Evolutionary conservation across 331 rosid species (phyloP).

Genomic region (Rosa hybrid): DNA sequence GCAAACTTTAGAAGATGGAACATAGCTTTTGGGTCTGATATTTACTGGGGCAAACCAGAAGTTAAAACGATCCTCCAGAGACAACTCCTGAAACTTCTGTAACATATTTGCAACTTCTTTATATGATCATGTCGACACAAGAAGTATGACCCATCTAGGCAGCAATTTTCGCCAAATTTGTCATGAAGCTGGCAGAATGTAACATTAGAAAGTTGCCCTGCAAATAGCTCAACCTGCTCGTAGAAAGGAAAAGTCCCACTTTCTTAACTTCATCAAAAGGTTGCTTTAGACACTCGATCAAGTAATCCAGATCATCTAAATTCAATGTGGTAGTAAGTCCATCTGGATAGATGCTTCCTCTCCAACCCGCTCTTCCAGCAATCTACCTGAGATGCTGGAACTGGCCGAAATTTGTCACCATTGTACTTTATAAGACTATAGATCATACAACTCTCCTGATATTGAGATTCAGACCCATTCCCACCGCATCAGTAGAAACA

Average conservation of each 20-base stretch:
- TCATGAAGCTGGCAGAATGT: conserved; percentile 62
- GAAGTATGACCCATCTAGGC: conserved; percentile 75
- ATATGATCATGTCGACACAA: conserved; percentile 72
- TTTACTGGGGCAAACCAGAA: conserved; percentile 90
- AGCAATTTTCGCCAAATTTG: conserved; percentile 71
- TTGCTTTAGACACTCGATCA: conserved; percentile 84
- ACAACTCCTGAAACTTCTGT: conserved; percentile 65
- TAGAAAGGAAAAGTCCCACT: conserved; percentile 73
- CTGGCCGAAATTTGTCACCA: conserved; percentile 75
- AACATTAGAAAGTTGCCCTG: conserved; percentile 5
- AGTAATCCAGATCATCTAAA: conserved; percentile 74
- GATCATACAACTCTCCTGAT: conserved; percentile 69
- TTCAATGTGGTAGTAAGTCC: conserved; percentile 82
- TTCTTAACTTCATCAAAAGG: conserved; percentile 66
- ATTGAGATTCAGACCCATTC: conserved; percentile 94
- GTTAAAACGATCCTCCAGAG: conserved; percentile 79
- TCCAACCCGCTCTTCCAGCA: conserved; percentile 96
- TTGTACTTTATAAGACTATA: conserved; percentile 73
- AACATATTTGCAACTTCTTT: conserved; percentile 88
- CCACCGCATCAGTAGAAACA: conserved; percentile 93
- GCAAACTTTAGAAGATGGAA: conserved; percentile 77
- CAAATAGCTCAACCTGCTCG: too few relatives aligned
- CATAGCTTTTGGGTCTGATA: conserved; percentile 88
- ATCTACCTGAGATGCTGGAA: conserved; percentile 91
- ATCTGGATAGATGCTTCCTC: conserved; percentile 89